Percentiles rank a stretch among this genome's conserved stretches.
Conservation (phyloP, 2,329 filamentous ascomycete genomes). For the Lasiodiplodia citricola region DNA sequence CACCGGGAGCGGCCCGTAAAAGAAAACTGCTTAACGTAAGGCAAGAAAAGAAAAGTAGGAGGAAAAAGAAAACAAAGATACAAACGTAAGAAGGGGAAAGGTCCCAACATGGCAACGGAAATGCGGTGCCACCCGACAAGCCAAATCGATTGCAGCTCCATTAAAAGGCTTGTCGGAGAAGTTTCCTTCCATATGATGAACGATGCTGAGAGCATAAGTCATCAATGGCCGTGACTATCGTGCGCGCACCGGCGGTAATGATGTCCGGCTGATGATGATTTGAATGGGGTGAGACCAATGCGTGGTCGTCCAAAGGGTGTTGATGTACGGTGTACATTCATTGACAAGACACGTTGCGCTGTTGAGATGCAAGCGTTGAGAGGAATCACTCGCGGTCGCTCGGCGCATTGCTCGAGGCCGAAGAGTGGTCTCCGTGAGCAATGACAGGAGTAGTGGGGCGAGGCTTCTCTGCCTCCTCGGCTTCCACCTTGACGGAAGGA, state of each 20-base stretch:
- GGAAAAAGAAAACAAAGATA: constrained; percentile 25
- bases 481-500: constrained; percentile 21
- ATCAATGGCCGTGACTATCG: constrained; percentile 6
- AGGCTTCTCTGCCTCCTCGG: constrained; percentile 20
- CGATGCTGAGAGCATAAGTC: constrained; percentile 10
- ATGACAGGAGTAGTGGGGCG: constrained; percentile 27
- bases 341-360: constrained; percentile 22
- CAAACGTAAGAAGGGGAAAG: constrained; percentile 23
- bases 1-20: background rate
- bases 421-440: constrained; percentile 27
- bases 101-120: constrained; percentile 23
- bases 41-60: constrained; percentile 18
- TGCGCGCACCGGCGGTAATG: constrained; percentile 7
- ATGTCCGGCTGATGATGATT: constrained; percentile 18
- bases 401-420: constrained; percentile 26
- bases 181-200: constrained; percentile 21
- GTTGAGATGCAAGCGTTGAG: background rate
- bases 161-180: constrained; percentile 26
- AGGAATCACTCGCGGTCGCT: constrained; percentile 25
- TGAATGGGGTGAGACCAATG: constrained; percentile 19
- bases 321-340: constrained; percentile 23
- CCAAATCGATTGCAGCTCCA: constrained; percentile 4
- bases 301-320: constrained; percentile 22
- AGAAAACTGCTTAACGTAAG: constrained; percentile 13
- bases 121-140: constrained; percentile 25